Conservation (phyloP, 257 asterid genomes). For the Ajuga chamaepitys region DNA sequence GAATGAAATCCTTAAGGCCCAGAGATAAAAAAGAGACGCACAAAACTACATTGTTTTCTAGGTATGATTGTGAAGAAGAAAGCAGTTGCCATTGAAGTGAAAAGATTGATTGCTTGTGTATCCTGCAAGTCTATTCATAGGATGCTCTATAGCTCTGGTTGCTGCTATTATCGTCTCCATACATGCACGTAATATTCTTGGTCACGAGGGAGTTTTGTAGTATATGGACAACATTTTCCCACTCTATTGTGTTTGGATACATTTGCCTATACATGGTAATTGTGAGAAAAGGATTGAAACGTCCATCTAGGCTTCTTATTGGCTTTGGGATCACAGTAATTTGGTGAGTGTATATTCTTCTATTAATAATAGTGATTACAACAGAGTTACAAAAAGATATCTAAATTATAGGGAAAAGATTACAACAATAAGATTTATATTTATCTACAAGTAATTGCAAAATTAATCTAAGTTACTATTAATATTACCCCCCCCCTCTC, state of each 20-base stretch:
- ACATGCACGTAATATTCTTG: constrained; percentile 43
- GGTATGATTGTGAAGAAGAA: constrained; percentile 26
- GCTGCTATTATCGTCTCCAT: constrained; percentile 32
- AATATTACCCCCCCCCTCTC: no score
- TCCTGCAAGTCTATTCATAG: constrained; percentile 57
- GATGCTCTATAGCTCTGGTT: constrained; percentile 58
- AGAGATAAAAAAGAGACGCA: constrained; percentile 46
- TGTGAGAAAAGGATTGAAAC: no score
- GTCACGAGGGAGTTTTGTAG: constrained; percentile 26
- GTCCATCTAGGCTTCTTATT: no score
- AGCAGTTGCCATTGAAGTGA: neutral
- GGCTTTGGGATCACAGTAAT: no score
- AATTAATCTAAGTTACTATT: no score
- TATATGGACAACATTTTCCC: constrained; percentile 80
- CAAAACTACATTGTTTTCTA: constrained; percentile 41
- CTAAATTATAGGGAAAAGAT: no score
- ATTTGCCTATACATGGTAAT: constrained; percentile 66
- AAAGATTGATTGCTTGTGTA: neutral
- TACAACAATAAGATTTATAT: no score
- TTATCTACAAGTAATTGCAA: no score
- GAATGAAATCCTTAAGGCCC: constrained; percentile 48
- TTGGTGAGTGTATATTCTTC: no score
- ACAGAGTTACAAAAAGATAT: no score
- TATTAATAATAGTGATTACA: no score
- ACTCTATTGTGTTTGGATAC: constrained; percentile 64